Base-by-base conservation (phyloP, 2,329 filamentous ascomycete species). In the Thielaviopsis musarum region DNA sequence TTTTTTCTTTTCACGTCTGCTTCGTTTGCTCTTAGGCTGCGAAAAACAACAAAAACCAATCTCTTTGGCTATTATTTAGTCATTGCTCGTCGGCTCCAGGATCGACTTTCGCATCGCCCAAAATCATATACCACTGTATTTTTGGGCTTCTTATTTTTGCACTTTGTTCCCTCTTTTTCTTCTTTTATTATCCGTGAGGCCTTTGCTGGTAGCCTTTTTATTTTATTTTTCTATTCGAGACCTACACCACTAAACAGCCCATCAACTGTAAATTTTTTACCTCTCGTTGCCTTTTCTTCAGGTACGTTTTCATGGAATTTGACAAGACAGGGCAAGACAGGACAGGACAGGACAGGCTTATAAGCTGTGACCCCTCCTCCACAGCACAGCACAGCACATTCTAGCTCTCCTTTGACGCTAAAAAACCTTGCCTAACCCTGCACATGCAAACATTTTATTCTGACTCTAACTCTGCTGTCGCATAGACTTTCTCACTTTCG, bases 11-110 rank as follows among this genome's bases (percentile, higher is more conserved):
- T 10, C 15, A 48, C 26, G 48, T 38, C 22, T 13, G 5, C 7
- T 24, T 52, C 54, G 41, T 55, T 41, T 61, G 34, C 49, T 57
- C 51, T 61, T 52, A 21, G 17, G 19, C 22, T 41, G 22, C 53
- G 22, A 22, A 15, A 17, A n/a, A 21, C 6, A 17, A 6, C 45
- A 19, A 49, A 49, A 6, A 2, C 45, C 17, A 49, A 19, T 10
- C 10, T 49, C 45, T 49, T 21, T 49, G 45, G 45, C 45, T 49
- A 21, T 19, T 21, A 49, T 21, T 10, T n/a, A 49, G n/a, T n/a
- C 45, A 19, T 21, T 49, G 45, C n/a, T 19, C n/a, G 45, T 19
- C 45, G 45, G 17, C 10, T 3, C n/a, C 45, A 10, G 45, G 7
- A 19, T 21, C n/a, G n/a, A 3, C n/a, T 19, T 21, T n/a, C n/a